Percentiles rank a stretch among this genome's conserved stretches.
Conservation (phyloP, 2,329 filamentous ascomycete species). For the Huntiella moniliformis region DNA sequence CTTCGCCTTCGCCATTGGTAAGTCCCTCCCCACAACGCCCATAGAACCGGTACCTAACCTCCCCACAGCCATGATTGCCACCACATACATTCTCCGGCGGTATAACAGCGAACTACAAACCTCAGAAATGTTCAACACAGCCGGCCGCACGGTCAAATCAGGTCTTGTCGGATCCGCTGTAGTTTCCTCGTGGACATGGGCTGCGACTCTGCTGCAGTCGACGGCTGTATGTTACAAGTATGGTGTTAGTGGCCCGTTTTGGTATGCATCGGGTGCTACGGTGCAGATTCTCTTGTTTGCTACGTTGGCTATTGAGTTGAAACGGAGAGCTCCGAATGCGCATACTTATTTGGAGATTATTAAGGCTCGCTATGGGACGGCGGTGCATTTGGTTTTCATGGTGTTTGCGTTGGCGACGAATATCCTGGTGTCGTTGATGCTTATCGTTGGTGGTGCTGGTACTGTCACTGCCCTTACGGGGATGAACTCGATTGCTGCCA, state of each 20-base stretch:
- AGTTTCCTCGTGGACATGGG: slow-evolving; percentile 90
- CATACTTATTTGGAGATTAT: slow-evolving; percentile 75
- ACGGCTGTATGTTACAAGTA: slow-evolving; percentile 71
- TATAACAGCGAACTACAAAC: slow-evolving; percentile 56
- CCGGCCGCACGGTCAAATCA: slow-evolving; percentile 73
- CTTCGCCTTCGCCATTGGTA: slow-evolving; percentile 30
- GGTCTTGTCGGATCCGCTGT: slow-evolving; percentile 76
- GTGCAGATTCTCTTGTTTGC: slow-evolving; percentile 83
- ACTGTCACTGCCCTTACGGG: slow-evolving; percentile 34
- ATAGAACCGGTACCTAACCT: background rate
- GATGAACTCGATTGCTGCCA: slow-evolving; percentile 52
- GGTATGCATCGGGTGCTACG: slow-evolving; percentile 52
- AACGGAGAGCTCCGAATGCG: slow-evolving; percentile 70
- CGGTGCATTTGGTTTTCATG: slow-evolving; percentile 61
- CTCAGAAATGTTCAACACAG: slow-evolving; percentile 82
- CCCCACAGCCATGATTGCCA: slow-evolving; percentile 31
- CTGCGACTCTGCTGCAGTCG: slow-evolving; percentile 62
- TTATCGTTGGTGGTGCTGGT: slow-evolving; percentile 55
- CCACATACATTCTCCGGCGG: slow-evolving; percentile 50
- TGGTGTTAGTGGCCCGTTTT: slow-evolving; percentile 41
- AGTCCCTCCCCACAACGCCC: background rate
- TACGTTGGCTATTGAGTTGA: slow-evolving; percentile 76
- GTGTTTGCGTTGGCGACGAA: slow-evolving; percentile 70
- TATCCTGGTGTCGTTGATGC: slow-evolving; percentile 73
- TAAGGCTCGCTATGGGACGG: slow-evolving; percentile 54